A percentile compares a stretch with the other conserved stretches of the same genome.
These are phyloP conservation scores for Hypoxylon sp. DNA, from an alignment of 2,329 filamentous ascomycete genomes.

Conservation along the genomic window DNA sequence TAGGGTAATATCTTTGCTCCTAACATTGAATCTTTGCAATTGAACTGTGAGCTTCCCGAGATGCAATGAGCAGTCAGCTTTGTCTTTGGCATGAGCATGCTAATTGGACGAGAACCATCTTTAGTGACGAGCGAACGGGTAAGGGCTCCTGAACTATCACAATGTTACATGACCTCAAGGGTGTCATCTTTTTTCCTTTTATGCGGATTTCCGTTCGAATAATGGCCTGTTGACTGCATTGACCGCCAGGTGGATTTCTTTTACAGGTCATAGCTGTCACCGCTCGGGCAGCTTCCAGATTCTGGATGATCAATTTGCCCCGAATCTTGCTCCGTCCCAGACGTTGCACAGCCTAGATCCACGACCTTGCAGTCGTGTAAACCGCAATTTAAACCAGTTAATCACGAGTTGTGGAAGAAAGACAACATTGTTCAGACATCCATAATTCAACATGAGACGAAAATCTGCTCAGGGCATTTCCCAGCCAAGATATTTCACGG, in stretches of 20 bases:
- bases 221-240: not conserved
- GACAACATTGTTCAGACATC: not conserved
- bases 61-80: not conserved
- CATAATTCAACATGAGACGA: not conserved
- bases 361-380: not conserved
- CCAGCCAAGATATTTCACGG: slow-evolving; percentile 11
- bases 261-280: not conserved
- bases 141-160: not conserved
- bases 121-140: not conserved
- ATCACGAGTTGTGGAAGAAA: not conserved
- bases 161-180: not conserved
- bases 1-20: not conserved
- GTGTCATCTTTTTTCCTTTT: not conserved
- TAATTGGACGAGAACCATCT: not conserved
- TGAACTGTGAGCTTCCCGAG: not conserved
- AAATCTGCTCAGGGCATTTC: not conserved
- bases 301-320: not conserved
- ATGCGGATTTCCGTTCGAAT: not conserved
- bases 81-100: not conserved
- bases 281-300: not conserved
- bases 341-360: not conserved
- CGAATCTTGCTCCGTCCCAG: not conserved
- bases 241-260: not conserved
- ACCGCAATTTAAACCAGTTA: not conserved
- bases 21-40: not conserved